These are phyloP conservation scores for Castanospermum australe DNA, from an alignment of 306 rosid genomes.

Conservation along the genomic window DNA sequence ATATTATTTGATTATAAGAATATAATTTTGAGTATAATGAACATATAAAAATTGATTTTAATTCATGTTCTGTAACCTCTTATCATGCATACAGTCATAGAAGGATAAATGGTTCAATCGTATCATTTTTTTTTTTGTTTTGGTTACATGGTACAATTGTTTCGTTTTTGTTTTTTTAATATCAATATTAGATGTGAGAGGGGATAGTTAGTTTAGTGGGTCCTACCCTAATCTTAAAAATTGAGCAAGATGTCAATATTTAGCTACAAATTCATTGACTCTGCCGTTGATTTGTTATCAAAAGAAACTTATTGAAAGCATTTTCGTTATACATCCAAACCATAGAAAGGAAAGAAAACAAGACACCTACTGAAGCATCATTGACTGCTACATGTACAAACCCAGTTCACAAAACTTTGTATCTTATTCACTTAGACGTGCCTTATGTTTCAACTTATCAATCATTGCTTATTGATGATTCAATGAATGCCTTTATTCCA, in stretches of 20 bases:
- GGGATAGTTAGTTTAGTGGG: background rate
- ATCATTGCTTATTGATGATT: background rate
- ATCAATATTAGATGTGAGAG: background rate
- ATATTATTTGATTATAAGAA: background rate
- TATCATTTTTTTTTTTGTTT: background rate
- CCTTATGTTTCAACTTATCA: background rate
- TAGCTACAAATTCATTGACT: too few species aligned
- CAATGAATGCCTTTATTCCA: background rate
- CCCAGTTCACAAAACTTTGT: background rate
- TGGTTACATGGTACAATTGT: background rate
- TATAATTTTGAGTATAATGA: background rate
- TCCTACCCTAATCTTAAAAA: background rate
- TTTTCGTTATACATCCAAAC: background rate
- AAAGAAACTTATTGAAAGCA: background rate
- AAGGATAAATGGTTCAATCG: background rate
- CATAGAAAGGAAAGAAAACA: background rate
- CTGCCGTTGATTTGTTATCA: background rate
- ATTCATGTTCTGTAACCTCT: background rate
- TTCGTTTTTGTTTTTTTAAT: background rate
- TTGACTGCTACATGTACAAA: background rate
- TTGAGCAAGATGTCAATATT: too few species aligned
- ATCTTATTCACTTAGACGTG: background rate
- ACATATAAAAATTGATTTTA: background rate
- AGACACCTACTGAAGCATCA: background rate
- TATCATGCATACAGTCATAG: background rate